Base-by-base conservation (phyloP, 352 stramenopile genomes). In the Globisporangium middletonii region DNA sequence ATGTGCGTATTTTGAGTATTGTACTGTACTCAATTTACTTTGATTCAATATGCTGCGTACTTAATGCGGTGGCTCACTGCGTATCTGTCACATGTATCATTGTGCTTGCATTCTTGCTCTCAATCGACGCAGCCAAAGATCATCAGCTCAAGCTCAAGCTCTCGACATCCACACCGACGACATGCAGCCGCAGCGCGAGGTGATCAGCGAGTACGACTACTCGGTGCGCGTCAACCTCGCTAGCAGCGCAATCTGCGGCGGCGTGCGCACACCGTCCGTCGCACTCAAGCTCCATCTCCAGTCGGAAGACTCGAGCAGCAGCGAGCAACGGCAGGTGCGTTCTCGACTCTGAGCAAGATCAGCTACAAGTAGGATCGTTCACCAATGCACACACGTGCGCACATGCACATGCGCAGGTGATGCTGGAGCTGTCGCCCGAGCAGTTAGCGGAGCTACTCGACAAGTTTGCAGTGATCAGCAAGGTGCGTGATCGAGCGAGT, bases 151-250 rank as follows among this genome's bases (percentile, higher is more conserved):
- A 16, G n/a, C 41, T 2, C 3, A 37, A 48, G 23, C 53, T 58
- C 30, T 37, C 28, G 19, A 18, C 26, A 28, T 3, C 23, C 23
- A 23, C 23, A 23, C 23, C 23, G 18, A n/a, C 0, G 56, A 26
- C 27, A 64, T 64, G 50, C 58, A 64, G 38, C 49, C 56, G 4
- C 48, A 47, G 43, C 48, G 47, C 46, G 60, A 66, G 26, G 58
- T 65, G 62, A 59, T 92, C 49, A 52, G 42, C 43, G 81, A 89
- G 57, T 89, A 88, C 47, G 75, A 92, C 69, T 88, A 85, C 68
- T 92, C 81, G 12, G 72, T 88, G 69, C 79, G 81, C 53, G 72
- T 82, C 52, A 76, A 67, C 38, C 55, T 92, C 56, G 76, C 79
- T 35, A 83, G 71, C 59, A 89, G 66, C 57, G 56, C 72, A n/a